phyloP scores from a whole-genome alignment of 495 filamentous ascomycete species.

The Penicillium alfredii region DNA sequence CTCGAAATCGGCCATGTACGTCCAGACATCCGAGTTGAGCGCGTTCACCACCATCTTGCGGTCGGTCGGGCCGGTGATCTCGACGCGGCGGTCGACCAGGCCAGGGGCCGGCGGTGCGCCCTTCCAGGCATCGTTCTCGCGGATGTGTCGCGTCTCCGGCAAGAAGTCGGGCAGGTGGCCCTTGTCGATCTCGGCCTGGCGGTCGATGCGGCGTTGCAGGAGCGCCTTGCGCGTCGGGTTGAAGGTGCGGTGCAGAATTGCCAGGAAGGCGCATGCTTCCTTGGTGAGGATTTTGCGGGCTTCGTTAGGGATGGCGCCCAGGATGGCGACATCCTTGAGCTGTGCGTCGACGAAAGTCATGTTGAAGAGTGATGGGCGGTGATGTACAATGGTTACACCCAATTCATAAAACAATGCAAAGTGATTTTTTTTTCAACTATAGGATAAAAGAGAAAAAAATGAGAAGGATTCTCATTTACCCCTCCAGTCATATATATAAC shows the following conservation, averaged over 20 bases:
- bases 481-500: conserved; percentile 20
- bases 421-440: no score
- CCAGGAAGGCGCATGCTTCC: conserved; percentile 86
- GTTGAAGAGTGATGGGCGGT: conserved; percentile 24
- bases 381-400: neutral
- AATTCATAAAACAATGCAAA: no score
- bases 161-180: conserved; percentile 91
- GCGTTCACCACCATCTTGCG: conserved; percentile 99
- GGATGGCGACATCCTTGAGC: conserved; percentile 82
- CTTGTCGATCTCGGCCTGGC: conserved; percentile 93
- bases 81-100: conserved; percentile 89
- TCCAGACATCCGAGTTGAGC: conserved; percentile 95
- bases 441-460: conserved; percentile 2
- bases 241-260: conserved; percentile 91
- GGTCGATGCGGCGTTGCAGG: conserved; percentile 74
- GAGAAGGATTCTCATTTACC: conserved; percentile 7
- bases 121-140: conserved; percentile 90
- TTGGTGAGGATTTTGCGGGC: conserved; percentile 88
- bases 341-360: conserved; percentile 71
- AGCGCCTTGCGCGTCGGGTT: conserved; percentile 84
- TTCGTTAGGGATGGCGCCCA: conserved; percentile 68
- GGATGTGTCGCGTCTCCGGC: conserved; percentile 91
- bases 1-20: conserved; percentile 99
- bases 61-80: conserved; percentile 97
- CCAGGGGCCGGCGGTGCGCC: conserved; percentile 91